A percentile compares a stretch with the other conserved stretches of the same genome.
phyloP scores from a whole-genome alignment of 768 basidiomycete species.

The Trametes cingulata region DNA sequence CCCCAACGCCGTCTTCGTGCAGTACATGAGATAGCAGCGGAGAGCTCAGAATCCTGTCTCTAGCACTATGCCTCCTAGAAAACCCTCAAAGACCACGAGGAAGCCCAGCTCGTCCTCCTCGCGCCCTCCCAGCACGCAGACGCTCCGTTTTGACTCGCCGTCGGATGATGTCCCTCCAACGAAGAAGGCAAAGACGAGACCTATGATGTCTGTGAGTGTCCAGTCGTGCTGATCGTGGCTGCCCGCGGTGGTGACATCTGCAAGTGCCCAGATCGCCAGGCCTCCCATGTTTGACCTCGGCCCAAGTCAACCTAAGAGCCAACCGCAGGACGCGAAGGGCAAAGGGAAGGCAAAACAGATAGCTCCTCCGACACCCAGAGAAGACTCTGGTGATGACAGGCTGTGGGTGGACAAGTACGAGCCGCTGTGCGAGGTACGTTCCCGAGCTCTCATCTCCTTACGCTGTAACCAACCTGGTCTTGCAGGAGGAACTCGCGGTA shows the following conservation, averaged over 20 bases:
- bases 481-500: conserved; percentile 72
- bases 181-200: conserved; percentile 27
- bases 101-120: conserved; percentile 3
- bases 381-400: not conserved
- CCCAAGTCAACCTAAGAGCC: conserved; percentile 10
- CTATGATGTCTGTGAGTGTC: conserved; percentile 26
- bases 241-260: not conserved
- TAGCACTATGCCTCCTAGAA: conserved; percentile 2
- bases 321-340: conserved; percentile 7
- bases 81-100: not conserved
- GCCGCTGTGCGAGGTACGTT: conserved; percentile 31
- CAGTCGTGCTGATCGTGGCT: not conserved
- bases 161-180: conserved; percentile 20
- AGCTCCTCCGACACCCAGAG: too few species aligned
- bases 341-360: conserved; percentile 31
- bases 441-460: not conserved
- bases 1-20: too few species aligned
- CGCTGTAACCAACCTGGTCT: not conserved
- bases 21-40: too few species aligned
- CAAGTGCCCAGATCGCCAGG: conserved; percentile 21
- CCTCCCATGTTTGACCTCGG: conserved; percentile 26
- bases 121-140: not conserved
- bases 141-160: not conserved
- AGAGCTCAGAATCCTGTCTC: too few species aligned
- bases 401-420: conserved; percentile 39